Conservation (phyloP, 2,329 filamentous ascomycete genomes). For the Phoma sp. region DNA sequence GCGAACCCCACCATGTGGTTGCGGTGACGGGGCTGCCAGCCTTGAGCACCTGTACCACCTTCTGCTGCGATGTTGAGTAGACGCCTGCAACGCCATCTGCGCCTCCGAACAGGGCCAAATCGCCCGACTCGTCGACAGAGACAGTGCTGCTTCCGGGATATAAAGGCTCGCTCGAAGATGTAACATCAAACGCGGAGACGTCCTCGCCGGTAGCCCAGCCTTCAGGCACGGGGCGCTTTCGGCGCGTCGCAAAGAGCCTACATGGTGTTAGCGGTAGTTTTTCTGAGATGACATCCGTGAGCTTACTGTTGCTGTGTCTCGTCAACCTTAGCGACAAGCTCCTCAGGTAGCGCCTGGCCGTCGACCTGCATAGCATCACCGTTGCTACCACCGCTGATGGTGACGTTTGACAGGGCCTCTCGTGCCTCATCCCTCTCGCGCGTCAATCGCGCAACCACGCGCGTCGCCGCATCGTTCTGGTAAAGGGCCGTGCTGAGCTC, state of each 20-base stretch:
- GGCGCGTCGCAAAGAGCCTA: constrained; percentile 85
- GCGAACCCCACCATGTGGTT: constrained; percentile 70
- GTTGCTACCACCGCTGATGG: constrained; percentile 67
- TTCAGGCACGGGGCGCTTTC: constrained; percentile 85
- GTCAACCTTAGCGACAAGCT: constrained; percentile 76
- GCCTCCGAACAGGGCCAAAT: constrained; percentile 76
- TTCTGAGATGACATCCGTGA: background rate
- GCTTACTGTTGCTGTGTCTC: constrained; percentile 80
- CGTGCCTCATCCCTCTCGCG: constrained; percentile 91
- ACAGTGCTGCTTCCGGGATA: constrained; percentile 67
- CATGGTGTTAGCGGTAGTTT: constrained; percentile 34
- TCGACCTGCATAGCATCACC: constrained; percentile 96
- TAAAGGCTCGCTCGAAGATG: constrained; percentile 62
- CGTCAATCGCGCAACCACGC: constrained; percentile 91
- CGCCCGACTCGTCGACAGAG: constrained; percentile 65
- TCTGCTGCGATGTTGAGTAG: constrained; percentile 78
- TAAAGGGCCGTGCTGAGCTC: constrained; percentile 94
- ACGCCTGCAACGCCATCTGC: constrained; percentile 77
- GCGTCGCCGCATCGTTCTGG: constrained; percentile 95
- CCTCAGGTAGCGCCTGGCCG: constrained; percentile 75
- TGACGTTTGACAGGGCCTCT: constrained; percentile 85
- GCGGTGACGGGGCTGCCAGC: constrained; percentile 71
- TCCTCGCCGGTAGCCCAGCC: constrained; percentile 82
- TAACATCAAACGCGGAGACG: constrained; percentile 67
- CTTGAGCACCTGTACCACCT: constrained; percentile 74